Base-by-base conservation (phyloP, 441 rosid species). In the Dalechampia spathulata region DNA sequence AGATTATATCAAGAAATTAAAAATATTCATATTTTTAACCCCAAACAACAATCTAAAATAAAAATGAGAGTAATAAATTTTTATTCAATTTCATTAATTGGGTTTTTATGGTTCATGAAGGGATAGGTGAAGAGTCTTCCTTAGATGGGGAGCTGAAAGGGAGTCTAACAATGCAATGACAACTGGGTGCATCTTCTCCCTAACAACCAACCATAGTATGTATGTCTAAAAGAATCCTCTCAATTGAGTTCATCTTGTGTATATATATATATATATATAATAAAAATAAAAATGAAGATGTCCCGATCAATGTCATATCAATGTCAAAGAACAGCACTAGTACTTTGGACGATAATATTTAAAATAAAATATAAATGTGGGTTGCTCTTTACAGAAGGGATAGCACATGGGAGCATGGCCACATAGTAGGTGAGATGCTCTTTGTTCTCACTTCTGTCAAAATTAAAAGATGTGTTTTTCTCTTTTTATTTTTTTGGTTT, bases 381-480 rank as follows among this genome's bases (percentile, higher is more conserved):
- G 25, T n/a, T 40, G 70, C 68, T 72, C 96, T 90, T 90, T 90
- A 90, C 97, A 85, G 83, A 78, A 68, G 76, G 84, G 93, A 80
- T 77, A 52, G 82, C 97, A 90, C 96, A 87, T 83, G 94, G 83
- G 66, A 55, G 81, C 71, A 75, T 78, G 90, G 81, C 84, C 86
- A 63, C 59, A 49, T 64, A 65, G 81, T 78, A 68, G 61, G 72
- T 72, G 70, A 75, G 86, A 84, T 74, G 82, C 85, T 74, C 81
- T 62, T 78, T 79, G 81, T 67, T 69, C 78, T 68, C 77, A 57
- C 70, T 49, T 72, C 72, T 59, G 75, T 57, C 25, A 42, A 41
- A 41, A 15, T 5, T n/a, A 41, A 5, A 5, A 0, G 1, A 34
- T 34, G 1, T 34, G 7, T 34, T 8, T 34, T 34, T 6, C 38